These are phyloP conservation scores for Penicillium crustosum DNA, from an alignment of 2,329 filamentous ascomycete genomes.

Conservation along the genomic window DNA sequence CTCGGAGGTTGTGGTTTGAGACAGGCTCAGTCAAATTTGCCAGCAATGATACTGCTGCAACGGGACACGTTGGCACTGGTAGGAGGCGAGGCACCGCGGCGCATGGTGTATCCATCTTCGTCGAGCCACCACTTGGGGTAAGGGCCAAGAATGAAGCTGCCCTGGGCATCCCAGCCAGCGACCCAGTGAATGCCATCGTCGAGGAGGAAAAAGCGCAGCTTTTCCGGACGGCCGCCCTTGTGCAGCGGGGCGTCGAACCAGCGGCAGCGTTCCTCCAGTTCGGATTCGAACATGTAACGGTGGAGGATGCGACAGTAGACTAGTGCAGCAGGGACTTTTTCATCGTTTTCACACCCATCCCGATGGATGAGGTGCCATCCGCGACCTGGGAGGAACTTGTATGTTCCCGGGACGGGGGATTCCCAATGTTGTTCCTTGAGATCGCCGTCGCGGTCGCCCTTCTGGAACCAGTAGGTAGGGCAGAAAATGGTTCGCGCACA, in stretches of 20 bases:
- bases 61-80: conserved; percentile 39
- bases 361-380: conserved; percentile 52
- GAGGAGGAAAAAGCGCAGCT: conserved; percentile 50
- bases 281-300: conserved; percentile 49
- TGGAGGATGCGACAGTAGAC: conserved; percentile 52
- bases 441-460: conserved; percentile 39
- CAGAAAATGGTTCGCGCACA: conserved; percentile 51
- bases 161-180: conserved; percentile 51
- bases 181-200: conserved; percentile 53
- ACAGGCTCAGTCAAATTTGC: conserved; percentile 26
- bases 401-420: conserved; percentile 49
- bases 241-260: conserved; percentile 42
- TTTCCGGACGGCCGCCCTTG: conserved; percentile 38
- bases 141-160: conserved; percentile 52
- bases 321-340: conserved; percentile 38
- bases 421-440: conserved; percentile 51
- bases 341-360: conserved; percentile 36
- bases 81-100: conserved; percentile 32
- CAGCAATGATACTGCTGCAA: conserved; percentile 35
- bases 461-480: conserved; percentile 52
- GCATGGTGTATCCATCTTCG: conserved; percentile 38
- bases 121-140: conserved; percentile 53
- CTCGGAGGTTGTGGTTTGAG: neutral
- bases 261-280: conserved; percentile 50
- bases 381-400: conserved; percentile 51